Conservation (phyloP, 2,329 filamentous ascomycete species). For the Ophiocordyceps camponoti-rufipedis region DNA sequence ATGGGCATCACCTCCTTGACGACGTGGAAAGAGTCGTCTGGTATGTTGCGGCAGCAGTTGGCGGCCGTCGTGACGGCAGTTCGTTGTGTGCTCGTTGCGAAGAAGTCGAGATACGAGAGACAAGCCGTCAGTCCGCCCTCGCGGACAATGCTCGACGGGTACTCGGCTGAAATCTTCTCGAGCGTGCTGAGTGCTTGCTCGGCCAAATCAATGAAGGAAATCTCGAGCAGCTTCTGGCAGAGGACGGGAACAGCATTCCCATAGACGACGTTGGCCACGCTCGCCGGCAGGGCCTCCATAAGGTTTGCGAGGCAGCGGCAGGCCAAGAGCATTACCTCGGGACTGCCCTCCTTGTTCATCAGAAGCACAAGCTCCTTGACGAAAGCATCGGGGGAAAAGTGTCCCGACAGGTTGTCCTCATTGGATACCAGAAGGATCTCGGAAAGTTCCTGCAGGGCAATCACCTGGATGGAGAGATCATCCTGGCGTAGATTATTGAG, state of each 20-base stretch:
- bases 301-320: conserved; percentile 91
- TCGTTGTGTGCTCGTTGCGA: conserved; percentile 88
- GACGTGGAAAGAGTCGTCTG: conserved; percentile 79
- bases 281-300: conserved; percentile 89
- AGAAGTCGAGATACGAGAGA: conserved; percentile 90
- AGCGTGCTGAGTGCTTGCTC: conserved; percentile 93
- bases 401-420: conserved; percentile 87
- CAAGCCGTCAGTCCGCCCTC: conserved; percentile 94
- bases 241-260: conserved; percentile 89
- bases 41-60: conserved; percentile 95
- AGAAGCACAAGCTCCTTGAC: conserved; percentile 84
- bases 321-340: conserved; percentile 91
- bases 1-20: conserved; percentile 95
- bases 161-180: conserved; percentile 94
- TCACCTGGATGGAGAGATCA: conserved; percentile 76
- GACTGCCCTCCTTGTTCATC: conserved; percentile 91
- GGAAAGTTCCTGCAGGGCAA: conserved; percentile 82
- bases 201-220: conserved; percentile 90
- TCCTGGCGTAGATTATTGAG: conserved; percentile 61
- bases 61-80: conserved; percentile 94
- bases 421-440: conserved; percentile 89
- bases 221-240: conserved; percentile 88
- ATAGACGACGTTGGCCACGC: conserved; percentile 90
- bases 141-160: conserved; percentile 83
- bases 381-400: conserved; percentile 86